phyloP scores from a whole-genome alignment of 2,329 filamentous ascomycete genomes.

The Scedosporium dehoogii region DNA sequence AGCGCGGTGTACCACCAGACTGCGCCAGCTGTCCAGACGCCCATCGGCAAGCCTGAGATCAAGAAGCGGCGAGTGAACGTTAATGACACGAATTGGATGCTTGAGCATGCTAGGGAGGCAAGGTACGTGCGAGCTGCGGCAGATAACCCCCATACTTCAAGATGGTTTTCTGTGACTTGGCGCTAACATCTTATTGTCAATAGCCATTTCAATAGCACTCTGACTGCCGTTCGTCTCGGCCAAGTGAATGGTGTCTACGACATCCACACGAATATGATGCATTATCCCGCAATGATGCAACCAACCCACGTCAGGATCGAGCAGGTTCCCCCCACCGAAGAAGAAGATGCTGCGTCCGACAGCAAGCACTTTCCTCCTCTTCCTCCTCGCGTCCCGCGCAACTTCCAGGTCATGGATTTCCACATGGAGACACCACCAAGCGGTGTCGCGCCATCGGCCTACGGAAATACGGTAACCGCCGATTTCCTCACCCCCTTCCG shows the following conservation, averaged over 20 bases:
- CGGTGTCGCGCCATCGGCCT: conserved; percentile 35
- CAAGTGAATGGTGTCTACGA: conserved; percentile 79
- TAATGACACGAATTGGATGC: conserved; percentile 92
- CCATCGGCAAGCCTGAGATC: conserved; percentile 64
- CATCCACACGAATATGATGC: conserved; percentile 85
- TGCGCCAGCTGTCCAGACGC: conserved; percentile 64
- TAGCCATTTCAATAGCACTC: conserved; percentile 74
- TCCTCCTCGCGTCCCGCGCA: conserved; percentile 38
- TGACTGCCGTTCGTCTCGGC: conserved; percentile 57
- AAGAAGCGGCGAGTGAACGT: conserved; percentile 83
- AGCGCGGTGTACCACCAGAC: conserved; percentile 90
- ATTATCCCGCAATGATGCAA: conserved; percentile 81
- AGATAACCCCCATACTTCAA: too few relatives aligned
- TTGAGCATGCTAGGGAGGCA: conserved; percentile 85
- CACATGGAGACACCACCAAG: conserved; percentile 40
- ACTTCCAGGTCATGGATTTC: conserved; percentile 47
- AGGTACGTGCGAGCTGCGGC: conserved; percentile 67
- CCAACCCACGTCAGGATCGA: conserved; percentile 80
- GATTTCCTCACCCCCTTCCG: conserved; percentile 43
- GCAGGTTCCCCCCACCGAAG: conserved; percentile 37
- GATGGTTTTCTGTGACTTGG: neutral
- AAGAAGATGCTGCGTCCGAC: conserved; percentile 19
- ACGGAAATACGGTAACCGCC: conserved; percentile 30
- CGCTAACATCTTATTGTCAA: conserved; percentile 8
- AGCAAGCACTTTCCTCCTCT: conserved; percentile 36